A percentile compares a stretch with the other conserved stretches of the same genome.
phyloP scores from a whole-genome alignment of 495 filamentous ascomycete species.

The Platismatia glauca region DNA sequence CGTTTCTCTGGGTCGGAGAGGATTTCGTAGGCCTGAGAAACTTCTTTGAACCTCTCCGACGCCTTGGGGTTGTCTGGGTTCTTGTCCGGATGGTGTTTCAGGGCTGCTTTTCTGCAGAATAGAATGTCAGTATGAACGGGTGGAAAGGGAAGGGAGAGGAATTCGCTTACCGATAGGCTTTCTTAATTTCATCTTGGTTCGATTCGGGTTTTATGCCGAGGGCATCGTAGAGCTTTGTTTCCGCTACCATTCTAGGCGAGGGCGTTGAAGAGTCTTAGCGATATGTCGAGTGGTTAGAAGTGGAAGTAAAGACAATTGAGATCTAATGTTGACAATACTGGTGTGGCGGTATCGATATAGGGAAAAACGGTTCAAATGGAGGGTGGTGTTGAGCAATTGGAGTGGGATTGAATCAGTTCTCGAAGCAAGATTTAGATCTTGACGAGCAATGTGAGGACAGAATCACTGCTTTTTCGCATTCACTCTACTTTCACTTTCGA shows the following conservation, averaged over 20 bases:
- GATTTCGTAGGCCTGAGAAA: slow-evolving; percentile 95
- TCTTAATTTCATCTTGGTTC: slow-evolving; percentile 90
- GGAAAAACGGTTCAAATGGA: background rate
- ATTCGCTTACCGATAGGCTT: slow-evolving; percentile 83
- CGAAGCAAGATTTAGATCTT: background rate
- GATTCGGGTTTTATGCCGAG: slow-evolving; percentile 69
- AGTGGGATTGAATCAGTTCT: background rate
- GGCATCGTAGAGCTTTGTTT: slow-evolving; percentile 77
- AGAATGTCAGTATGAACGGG: background rate
- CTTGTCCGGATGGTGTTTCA: slow-evolving; percentile 96
- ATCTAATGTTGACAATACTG: background rate
- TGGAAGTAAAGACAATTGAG: slow-evolving; percentile 10
- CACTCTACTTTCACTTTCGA: too few species aligned
- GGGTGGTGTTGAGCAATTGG: background rate
- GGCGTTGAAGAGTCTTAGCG: background rate
- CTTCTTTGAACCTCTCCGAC: slow-evolving; percentile 87
- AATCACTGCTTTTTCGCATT: too few species aligned
- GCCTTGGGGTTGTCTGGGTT: slow-evolving; percentile 84
- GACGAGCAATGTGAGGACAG: too few species aligned
- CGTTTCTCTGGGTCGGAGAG: slow-evolving; percentile 95
- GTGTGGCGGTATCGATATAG: background rate
- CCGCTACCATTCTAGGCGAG: slow-evolving; percentile 60
- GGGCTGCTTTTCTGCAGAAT: slow-evolving; percentile 59
- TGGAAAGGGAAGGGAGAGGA: slow-evolving; percentile 8
- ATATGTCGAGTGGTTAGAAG: background rate